Evolutionary conservation across 164 flowering plant species (phyloP).

Genomic region (Nelumbo lutea): DNA sequence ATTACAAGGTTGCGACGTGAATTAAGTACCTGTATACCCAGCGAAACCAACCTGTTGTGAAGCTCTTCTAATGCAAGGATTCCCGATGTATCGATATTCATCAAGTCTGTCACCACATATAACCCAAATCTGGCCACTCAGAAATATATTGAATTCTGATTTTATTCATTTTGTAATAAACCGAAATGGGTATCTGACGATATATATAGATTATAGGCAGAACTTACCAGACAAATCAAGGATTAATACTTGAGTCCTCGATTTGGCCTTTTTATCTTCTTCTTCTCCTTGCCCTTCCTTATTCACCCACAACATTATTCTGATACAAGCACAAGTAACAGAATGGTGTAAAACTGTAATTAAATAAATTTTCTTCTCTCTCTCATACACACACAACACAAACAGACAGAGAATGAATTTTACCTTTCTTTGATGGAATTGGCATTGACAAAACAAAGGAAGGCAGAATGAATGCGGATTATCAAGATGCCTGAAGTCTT

Average conservation of each 20-base stretch:
- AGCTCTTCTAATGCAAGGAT: constrained; percentile 57
- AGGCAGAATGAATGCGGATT: constrained; percentile 44
- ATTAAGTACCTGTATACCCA: constrained; percentile 38
- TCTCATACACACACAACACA: neutral
- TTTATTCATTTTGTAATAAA: neutral
- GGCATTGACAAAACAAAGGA: constrained; percentile 83
- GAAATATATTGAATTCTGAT: neutral
- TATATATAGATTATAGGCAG: neutral
- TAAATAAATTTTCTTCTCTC: too few species aligned
- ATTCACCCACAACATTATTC: constrained; percentile 38
- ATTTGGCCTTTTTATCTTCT: constrained; percentile 23
- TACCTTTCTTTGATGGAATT: constrained; percentile 68
- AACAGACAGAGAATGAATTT: neutral
- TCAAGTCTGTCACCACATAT: constrained; percentile 36
- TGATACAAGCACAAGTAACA: constrained; percentile 15
- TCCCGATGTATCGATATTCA: constrained; percentile 69
- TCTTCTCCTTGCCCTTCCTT: constrained; percentile 21
- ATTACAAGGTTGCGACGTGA: neutral
- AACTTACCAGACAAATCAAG: constrained; percentile 69
- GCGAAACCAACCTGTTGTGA: constrained; percentile 34
- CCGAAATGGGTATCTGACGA: neutral
- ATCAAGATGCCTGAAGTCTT: constrained; percentile 38
- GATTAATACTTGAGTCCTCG: constrained; percentile 28
- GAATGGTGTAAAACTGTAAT: neutral
- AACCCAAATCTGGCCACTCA: neutral